These are phyloP conservation scores for Curvularia eragrostidis DNA, from an alignment of 2,329 filamentous ascomycete genomes.

Conservation along the genomic window DNA sequence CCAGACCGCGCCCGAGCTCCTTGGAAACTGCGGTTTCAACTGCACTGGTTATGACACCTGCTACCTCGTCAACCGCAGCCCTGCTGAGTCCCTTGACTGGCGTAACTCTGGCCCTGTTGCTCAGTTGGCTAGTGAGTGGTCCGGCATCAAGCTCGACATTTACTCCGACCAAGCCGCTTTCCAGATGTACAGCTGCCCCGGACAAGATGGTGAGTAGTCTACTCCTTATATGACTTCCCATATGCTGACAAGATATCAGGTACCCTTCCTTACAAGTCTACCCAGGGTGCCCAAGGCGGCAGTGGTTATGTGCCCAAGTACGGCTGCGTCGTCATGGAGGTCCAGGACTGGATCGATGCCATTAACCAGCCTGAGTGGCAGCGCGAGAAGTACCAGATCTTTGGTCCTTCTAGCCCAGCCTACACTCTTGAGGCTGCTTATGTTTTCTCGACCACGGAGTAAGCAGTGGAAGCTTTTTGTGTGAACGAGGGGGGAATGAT, in stretches of 20 bases:
- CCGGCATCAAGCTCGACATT: constrained; percentile 83
- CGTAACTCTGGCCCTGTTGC: constrained; percentile 65
- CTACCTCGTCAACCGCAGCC: constrained; percentile 70
- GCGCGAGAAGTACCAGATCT: constrained; percentile 62
- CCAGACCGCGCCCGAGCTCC: constrained; percentile 66
- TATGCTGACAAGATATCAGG: constrained; percentile 39
- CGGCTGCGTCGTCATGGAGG: constrained; percentile 88
- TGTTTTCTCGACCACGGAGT: constrained; percentile 48
- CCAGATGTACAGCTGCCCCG: constrained; percentile 85
- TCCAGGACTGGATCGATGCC: constrained; percentile 90
- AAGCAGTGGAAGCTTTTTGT: not conserved
- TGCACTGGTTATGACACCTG: constrained; percentile 88
- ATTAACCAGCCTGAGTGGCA: constrained; percentile 94
- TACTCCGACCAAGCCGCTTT: constrained; percentile 84
- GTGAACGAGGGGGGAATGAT: constrained; percentile 9
- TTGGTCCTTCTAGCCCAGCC: constrained; percentile 52
- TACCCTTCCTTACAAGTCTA: constrained; percentile 69
- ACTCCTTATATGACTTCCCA: not conserved
- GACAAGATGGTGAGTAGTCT: constrained; percentile 67
- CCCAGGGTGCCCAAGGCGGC: constrained; percentile 69
- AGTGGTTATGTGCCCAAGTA: constrained; percentile 73
- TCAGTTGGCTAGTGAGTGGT: constrained; percentile 73
- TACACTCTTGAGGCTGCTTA: constrained; percentile 56
- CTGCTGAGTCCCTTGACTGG: constrained; percentile 68
- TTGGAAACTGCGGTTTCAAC: constrained; percentile 77